Evolutionary conservation across 148 eudicot species (phyloP).

Genomic region (Gaultheria prostrata): DNA sequence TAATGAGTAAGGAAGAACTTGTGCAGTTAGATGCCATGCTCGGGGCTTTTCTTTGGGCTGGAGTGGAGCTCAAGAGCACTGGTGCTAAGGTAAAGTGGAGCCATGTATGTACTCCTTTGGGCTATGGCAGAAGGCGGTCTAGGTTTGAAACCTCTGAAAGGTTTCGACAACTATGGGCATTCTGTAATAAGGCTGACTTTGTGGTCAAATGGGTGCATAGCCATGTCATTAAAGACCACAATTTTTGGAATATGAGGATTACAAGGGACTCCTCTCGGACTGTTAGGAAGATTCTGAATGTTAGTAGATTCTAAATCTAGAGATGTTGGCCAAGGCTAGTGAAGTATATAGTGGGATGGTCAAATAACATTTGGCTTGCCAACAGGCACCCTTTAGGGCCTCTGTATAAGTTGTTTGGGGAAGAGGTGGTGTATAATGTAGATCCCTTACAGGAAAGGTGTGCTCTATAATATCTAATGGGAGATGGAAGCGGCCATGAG

Average conservation of each 20-base stretch:
- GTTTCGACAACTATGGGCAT: not conserved
- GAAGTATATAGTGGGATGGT: not conserved
- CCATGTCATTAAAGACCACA: not conserved
- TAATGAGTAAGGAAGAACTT: too few species aligned
- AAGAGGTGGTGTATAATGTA: not conserved
- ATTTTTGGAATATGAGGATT: not conserved
- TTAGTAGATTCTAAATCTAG: too few species aligned
- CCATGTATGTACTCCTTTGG: too few species aligned
- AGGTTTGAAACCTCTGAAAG: too few species aligned
- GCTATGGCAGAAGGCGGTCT: too few species aligned
- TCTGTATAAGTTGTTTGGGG: not conserved
- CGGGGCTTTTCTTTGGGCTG: too few species aligned
- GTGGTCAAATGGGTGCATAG: not conserved
- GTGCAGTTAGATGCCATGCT: too few species aligned
- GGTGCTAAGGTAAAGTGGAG: too few species aligned
- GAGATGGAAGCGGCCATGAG: not conserved
- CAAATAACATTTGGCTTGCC: not conserved
- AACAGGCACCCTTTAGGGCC: not conserved
- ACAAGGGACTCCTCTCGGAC: not conserved
- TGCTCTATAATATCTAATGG: not conserved
- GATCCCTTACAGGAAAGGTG: not conserved
- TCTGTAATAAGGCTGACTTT: not conserved
- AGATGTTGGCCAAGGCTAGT: not conserved
- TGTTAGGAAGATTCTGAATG: too few species aligned
- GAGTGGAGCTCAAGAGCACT: too few species aligned